A percentile compares a stretch with the other conserved stretches of the same genome.
These are phyloP conservation scores for Boeremia lycopersici DNA, from an alignment of 2,329 filamentous ascomycete genomes.

Conservation along the genomic window DNA sequence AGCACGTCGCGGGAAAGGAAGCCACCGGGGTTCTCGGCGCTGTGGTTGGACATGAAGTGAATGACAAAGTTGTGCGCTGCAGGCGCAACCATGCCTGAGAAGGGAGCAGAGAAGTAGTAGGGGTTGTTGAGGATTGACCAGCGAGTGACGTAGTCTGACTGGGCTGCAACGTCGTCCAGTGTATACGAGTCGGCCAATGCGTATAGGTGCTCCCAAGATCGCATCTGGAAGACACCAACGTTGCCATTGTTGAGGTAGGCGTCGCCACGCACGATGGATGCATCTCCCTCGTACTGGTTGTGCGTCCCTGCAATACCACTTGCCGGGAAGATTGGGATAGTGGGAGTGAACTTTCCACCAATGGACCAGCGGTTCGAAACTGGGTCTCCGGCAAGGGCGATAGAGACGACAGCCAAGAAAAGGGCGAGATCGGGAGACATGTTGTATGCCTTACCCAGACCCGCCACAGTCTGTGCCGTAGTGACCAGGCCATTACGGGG, in stretches of 20 bases:
- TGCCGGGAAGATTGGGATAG: slow-evolving; percentile 21
- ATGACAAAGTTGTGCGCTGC: slow-evolving; percentile 26
- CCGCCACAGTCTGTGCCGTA: slow-evolving; percentile 17
- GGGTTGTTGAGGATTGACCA: slow-evolving; percentile 26
- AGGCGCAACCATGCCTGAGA: slow-evolving; percentile 25
- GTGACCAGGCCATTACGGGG: slow-evolving; percentile 36
- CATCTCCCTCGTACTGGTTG: slow-evolving; percentile 26
- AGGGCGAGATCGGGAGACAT: slow-evolving; percentile 22
- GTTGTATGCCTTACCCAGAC: slow-evolving; percentile 22
- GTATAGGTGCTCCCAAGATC: slow-evolving; percentile 21
- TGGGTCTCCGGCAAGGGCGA: slow-evolving; percentile 22
- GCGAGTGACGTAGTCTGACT: slow-evolving; percentile 23
- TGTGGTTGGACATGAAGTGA: slow-evolving; percentile 30
- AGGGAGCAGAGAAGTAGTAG: slow-evolving; percentile 24
- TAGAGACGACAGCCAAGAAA: slow-evolving; percentile 20
- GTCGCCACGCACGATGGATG: slow-evolving; percentile 26
- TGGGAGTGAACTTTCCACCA: slow-evolving; percentile 20
- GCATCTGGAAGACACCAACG: slow-evolving; percentile 25
- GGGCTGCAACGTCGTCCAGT: slow-evolving; percentile 20
- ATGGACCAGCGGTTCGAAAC: slow-evolving; percentile 21
- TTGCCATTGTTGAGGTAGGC: slow-evolving; percentile 23
- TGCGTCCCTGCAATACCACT: slow-evolving; percentile 23
- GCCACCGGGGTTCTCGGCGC: slow-evolving; percentile 27
- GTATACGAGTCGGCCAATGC: slow-evolving; percentile 19
- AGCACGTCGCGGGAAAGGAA: slow-evolving; percentile 24